Evolutionary conservation across 2,329 filamentous ascomycete genomes (phyloP).

Genomic region (Hypoxylon sp.): DNA sequence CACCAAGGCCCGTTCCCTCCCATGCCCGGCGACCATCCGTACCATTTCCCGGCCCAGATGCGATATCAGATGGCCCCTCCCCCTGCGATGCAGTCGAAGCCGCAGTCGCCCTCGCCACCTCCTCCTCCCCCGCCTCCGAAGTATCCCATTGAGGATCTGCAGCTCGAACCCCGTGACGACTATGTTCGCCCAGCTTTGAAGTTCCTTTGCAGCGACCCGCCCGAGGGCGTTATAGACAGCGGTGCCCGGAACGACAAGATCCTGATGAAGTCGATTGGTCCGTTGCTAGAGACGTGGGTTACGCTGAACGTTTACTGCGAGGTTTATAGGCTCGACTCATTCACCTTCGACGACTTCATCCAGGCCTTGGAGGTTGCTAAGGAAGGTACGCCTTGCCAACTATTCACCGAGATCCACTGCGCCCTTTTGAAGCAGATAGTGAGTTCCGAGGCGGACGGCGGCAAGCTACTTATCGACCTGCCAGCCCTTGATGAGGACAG

Average conservation of each 20-base stretch:
- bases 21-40: conserved; percentile 55
- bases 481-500: conserved; percentile 78
- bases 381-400: conserved; percentile 76
- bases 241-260: conserved; percentile 66
- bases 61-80: conserved; percentile 54
- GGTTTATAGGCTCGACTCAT: conserved; percentile 92
- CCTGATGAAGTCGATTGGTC: conserved; percentile 83
- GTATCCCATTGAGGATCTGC: conserved; percentile 94
- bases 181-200: conserved; percentile 76
- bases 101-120: conserved; percentile 71
- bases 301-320: conserved; percentile 98
- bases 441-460: conserved; percentile 75
- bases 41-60: conserved; percentile 56
- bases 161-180: conserved; percentile 74
- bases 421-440: conserved; percentile 88
- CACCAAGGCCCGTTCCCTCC: conserved; percentile 52
- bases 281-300: conserved; percentile 91
- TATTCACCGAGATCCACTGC: conserved; percentile 92
- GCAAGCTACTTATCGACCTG: conserved; percentile 79
- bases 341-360: conserved; percentile 96
- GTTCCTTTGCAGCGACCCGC: conserved; percentile 74
- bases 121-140: conserved; percentile 72
- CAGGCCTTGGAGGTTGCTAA: conserved; percentile 84
- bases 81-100: conserved; percentile 54
- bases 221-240: conserved; percentile 57